A percentile compares a stretch with the other conserved stretches of the same genome.
Conservation (phyloP, 768 basidiomycete species). For the Russula sp. region DNA sequence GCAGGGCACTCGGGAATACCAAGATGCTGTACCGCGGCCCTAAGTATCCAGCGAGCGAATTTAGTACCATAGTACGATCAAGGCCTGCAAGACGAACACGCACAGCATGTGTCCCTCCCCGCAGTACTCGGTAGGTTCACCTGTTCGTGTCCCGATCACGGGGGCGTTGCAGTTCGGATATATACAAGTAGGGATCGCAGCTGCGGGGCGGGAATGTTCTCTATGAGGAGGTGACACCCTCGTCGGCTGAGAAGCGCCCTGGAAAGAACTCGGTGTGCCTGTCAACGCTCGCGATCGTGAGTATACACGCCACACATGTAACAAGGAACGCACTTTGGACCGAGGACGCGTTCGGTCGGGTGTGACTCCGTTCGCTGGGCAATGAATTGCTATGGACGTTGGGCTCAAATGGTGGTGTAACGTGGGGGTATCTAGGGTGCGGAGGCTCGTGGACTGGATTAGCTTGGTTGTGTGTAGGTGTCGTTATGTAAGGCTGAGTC, state of each 20-base stretch:
- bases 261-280: neutral
- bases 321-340: neutral
- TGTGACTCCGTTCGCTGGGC: neutral
- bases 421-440: no score
- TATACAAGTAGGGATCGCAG: neutral
- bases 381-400: neutral
- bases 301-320: neutral
- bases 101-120: slow-evolving; percentile 7
- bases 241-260: neutral
- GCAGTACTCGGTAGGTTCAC: slow-evolving; percentile 9
- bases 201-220: neutral
- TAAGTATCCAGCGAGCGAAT: neutral
- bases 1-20: slow-evolving; percentile 6
- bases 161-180: neutral
- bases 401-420: neutral
- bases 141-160: neutral
- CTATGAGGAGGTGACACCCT: neutral
- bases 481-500: no score
- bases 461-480: no score
- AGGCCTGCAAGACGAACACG: neutral
- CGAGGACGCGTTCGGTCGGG: no score
- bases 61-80: neutral
- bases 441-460: no score
- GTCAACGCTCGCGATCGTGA: neutral
- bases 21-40: neutral